These are phyloP conservation scores for Pleurotus sapidus DNA, from an alignment of 768 basidiomycete genomes.

Conservation along the genomic window DNA sequence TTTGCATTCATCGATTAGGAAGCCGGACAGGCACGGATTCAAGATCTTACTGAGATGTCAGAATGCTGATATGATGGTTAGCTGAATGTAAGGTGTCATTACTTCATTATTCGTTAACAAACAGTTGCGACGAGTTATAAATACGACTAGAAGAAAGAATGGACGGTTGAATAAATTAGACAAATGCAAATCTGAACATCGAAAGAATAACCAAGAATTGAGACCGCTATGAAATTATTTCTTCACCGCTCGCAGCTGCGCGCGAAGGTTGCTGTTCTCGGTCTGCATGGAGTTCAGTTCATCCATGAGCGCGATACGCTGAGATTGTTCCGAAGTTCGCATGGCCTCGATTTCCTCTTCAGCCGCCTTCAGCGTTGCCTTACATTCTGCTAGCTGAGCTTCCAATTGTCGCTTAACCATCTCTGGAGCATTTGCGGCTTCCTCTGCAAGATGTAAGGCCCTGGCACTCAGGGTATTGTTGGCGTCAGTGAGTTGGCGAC, in stretches of 20 bases:
- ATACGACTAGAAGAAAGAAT: neutral
- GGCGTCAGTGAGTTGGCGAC: slow-evolving; percentile 69
- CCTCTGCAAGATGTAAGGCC: slow-evolving; percentile 67
- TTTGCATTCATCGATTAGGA: no score
- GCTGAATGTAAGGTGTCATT: no score
- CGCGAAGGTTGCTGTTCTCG: slow-evolving; percentile 69
- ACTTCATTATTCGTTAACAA: no score
- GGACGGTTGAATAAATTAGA: neutral
- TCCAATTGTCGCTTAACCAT: slow-evolving; percentile 63
- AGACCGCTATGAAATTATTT: slow-evolving; percentile 23
- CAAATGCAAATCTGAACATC: no score
- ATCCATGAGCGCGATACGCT: slow-evolving; percentile 82
- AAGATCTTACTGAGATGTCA: no score
- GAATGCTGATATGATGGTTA: no score
- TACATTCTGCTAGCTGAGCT: slow-evolving; percentile 56
- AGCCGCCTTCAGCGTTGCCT: slow-evolving; percentile 59
- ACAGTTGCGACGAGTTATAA: no score
- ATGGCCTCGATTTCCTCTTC: slow-evolving; percentile 67
- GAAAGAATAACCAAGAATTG: no score
- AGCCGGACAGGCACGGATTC: no score
- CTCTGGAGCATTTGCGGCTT: slow-evolving; percentile 56
- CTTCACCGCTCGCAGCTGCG: slow-evolving; percentile 66
- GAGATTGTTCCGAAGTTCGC: slow-evolving; percentile 71
- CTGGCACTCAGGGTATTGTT: slow-evolving; percentile 77
- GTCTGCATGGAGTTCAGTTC: slow-evolving; percentile 83